Conservation (phyloP, 164 flowering plant species). For the grape (Vitis vinifera) region DNA sequence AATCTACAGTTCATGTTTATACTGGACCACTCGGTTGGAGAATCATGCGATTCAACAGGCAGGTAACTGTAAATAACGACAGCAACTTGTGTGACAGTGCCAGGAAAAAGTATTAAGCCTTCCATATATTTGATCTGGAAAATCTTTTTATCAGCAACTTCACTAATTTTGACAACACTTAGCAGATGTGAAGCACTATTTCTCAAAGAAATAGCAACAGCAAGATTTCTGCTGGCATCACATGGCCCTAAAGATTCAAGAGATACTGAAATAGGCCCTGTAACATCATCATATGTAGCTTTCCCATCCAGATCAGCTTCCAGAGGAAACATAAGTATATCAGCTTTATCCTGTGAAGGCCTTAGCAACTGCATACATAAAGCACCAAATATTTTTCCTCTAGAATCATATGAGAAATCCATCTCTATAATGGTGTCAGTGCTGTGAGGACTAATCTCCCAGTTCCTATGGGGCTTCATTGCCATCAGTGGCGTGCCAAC, state of each 20-base stretch:
- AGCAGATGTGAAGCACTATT: conserved; percentile 49
- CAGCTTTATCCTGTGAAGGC: conserved; percentile 41
- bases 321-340: conserved; percentile 64
- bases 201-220: conserved; percentile 49
- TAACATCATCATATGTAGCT: conserved; percentile 22
- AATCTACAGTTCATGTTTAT: conserved; percentile 43
- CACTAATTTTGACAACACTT: conserved; percentile 46
- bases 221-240: conserved; percentile 30
- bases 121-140: conserved; percentile 54
- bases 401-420: conserved; percentile 36
- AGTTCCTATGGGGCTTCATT: conserved; percentile 54
- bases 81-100: conserved; percentile 56
- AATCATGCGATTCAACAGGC: conserved; percentile 16
- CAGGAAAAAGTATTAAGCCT: conserved; percentile 71
- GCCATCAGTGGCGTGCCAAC: conserved; percentile 42
- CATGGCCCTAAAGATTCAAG: conserved; percentile 43
- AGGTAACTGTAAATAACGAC: conserved; percentile 30
- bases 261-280: conserved; percentile 40
- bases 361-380: conserved; percentile 54
- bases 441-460: conserved; percentile 59
- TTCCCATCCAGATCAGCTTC: conserved; percentile 49
- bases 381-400: conserved; percentile 50
- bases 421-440: conserved; percentile 53
- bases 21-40: conserved; percentile 17
- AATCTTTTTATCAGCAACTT: conserved; percentile 37